Evolutionary conservation across 345 rosid genomes (phyloP), one percentile per base, ranked within the genome.

Genomic region (Hypericum androsaemum): DNA sequence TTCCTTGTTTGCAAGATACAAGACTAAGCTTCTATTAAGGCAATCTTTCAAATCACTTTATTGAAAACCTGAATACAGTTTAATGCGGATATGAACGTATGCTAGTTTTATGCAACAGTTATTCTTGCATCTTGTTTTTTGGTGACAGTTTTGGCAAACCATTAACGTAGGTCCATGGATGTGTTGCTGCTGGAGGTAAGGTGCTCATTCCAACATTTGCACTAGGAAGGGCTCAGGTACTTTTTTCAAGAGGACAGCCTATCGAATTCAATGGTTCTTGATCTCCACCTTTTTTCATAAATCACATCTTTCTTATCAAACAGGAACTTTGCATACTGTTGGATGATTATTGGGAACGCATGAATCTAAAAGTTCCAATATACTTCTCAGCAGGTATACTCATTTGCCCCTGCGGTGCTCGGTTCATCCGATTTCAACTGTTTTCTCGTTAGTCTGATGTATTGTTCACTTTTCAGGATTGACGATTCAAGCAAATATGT

Each of bases 161-260:
- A 9, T 56, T 8, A 37, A 22, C 56, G 39, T 56, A 90, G 98
- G 97, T 85, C 70, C 98, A 92, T 65, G 74, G 80, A 54, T 88
- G 98, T 64, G 77, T 92, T 59, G 82, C 86, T 56, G 84, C 73
- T 22, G 98, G 95, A 66, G 98, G 98, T 60, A 92, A 92, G 72
- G 98, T 85, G 43, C 82, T 92, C 37, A 88, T 92, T 63, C 97
- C 98, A 46, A 81, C 98, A 60, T 92, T 92, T 75, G 96, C 98
- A 40, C 77, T 92, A 32, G 98, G 95, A 76, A 81, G 98, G 71
- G 98, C 98, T 54, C 98, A 92, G 96, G 96, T 90, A 41, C 60
- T 22, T 22, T 22, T 22, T 22, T 22, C 32, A 22, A n/a, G n/a
- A n/a, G 32, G 32, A 22, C 32, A 1, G 32, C 32, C 32, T 1